Evolutionary conservation across 371 early-diverging fungal genomes (phyloP).

Genomic region (Mucor racemosus): DNA sequence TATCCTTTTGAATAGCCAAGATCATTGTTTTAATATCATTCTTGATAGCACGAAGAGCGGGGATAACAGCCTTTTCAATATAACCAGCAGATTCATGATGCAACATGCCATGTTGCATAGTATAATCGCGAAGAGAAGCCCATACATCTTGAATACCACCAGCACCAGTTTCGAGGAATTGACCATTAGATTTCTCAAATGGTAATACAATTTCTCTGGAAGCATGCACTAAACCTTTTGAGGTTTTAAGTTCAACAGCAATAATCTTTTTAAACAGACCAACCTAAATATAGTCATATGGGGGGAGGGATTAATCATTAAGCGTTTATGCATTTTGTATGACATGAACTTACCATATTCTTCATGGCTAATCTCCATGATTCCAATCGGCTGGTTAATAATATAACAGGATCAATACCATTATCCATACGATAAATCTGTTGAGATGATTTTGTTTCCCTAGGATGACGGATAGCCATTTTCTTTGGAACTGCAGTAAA

Average conservation of each 20-base stretch:
- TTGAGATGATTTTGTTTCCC: slow-evolving; percentile 28
- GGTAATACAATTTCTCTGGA: slow-evolving; percentile 33
- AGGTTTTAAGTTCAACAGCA: slow-evolving; percentile 32
- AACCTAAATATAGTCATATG: slow-evolving; percentile 21
- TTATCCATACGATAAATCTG: slow-evolving; percentile 46
- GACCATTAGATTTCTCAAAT: slow-evolving; percentile 34
- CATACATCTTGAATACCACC: slow-evolving; percentile 57
- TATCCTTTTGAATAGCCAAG: slow-evolving; percentile 36
- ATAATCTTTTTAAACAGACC: slow-evolving; percentile 38
- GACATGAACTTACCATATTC: slow-evolving; percentile 33
- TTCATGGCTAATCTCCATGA: slow-evolving; percentile 48
- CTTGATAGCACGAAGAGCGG: slow-evolving; percentile 44
- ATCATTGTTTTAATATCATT: slow-evolving; percentile 42
- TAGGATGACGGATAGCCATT: slow-evolving; percentile 16
- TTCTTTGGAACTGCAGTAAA: slow-evolving; percentile 35
- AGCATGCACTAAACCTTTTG: slow-evolving; percentile 34
- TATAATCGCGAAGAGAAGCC: slow-evolving; percentile 42
- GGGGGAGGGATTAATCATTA: neutral
- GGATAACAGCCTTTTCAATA: slow-evolving; percentile 38
- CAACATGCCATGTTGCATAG: slow-evolving; percentile 42
- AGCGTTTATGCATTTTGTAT: neutral
- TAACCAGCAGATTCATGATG: slow-evolving; percentile 48
- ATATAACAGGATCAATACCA: slow-evolving; percentile 48
- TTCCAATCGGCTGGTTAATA: slow-evolving; percentile 35
- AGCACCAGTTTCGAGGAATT: slow-evolving; percentile 35